Percentiles rank a stretch among this genome's conserved stretches.
phyloP scores from a whole-genome alignment of 306 rosid genomes.

The Cyclanthera cordifolia region DNA sequence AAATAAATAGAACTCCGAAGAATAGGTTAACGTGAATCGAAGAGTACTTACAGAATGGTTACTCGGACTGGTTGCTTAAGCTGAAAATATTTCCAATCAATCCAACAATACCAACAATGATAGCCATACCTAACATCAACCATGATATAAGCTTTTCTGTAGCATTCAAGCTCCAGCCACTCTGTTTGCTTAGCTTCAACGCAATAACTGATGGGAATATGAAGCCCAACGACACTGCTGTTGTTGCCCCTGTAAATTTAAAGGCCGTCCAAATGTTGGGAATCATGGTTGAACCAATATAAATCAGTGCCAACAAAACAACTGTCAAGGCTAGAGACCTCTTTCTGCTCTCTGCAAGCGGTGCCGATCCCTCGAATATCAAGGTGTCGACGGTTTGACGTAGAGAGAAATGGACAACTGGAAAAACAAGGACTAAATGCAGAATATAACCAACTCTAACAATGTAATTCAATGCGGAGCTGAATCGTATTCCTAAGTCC shows the following conservation, averaged over 20 bases:
- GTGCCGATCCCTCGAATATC: slow-evolving; percentile 62
- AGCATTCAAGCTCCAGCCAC: slow-evolving; percentile 36
- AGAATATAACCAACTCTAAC: slow-evolving; percentile 81
- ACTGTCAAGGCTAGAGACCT: slow-evolving; percentile 61
- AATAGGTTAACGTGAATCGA: not conserved
- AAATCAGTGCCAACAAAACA: slow-evolving; percentile 60
- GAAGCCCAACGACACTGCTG: slow-evolving; percentile 83
- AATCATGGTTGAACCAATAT: slow-evolving; percentile 79
- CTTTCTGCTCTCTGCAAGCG: slow-evolving; percentile 65
- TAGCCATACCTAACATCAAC: slow-evolving; percentile 58
- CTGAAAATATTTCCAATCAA: slow-evolving; percentile 57
- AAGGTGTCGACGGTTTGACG: slow-evolving; percentile 67
- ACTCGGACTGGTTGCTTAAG: slow-evolving; percentile 41
- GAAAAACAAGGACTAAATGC: slow-evolving; percentile 90
- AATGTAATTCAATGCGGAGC: slow-evolving; percentile 53
- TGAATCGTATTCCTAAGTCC: slow-evolving; percentile 74
- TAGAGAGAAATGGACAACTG: slow-evolving; percentile 83
- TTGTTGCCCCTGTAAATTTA: slow-evolving; percentile 89
- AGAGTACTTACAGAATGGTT: slow-evolving; percentile 9
- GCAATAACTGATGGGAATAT: slow-evolving; percentile 73
- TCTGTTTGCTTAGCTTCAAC: slow-evolving; percentile 41
- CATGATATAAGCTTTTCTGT: slow-evolving; percentile 46
- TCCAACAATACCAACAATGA: slow-evolving; percentile 60
- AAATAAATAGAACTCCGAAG: not conserved
- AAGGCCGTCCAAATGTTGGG: slow-evolving; percentile 96